Conservation (phyloP, 768 basidiomycete species). For the Porpolomopsis calyptriformis region DNA sequence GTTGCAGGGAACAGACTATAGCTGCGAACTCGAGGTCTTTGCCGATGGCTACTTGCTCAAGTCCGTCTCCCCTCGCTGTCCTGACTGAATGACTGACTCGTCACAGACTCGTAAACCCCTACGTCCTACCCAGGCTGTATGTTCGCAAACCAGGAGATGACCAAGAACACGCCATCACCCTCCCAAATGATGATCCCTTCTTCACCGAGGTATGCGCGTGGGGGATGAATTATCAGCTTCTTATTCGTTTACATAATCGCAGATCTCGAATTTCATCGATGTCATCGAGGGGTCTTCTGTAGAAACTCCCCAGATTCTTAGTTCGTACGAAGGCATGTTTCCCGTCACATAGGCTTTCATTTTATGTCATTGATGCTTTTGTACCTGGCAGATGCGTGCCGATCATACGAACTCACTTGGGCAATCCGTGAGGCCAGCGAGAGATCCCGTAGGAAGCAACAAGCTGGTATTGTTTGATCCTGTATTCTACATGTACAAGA, state of each 20-base stretch:
- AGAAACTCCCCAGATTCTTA: conserved; percentile 69
- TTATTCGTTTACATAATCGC: background rate
- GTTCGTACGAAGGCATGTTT: conserved; percentile 67
- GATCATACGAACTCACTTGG: conserved; percentile 89
- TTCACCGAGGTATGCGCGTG: conserved; percentile 54
- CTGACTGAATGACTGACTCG: background rate
- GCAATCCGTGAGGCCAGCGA: conserved; percentile 79
- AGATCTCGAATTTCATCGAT: conserved; percentile 77
- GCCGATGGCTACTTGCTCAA: conserved; percentile 88
- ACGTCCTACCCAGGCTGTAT: conserved; percentile 81
- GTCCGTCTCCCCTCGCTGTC: conserved; percentile 26
- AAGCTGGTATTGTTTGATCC: conserved; percentile 31
- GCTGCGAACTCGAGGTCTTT: conserved; percentile 88
- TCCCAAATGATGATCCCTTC: conserved; percentile 83
- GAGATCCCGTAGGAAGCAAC: conserved; percentile 43
- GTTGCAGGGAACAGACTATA: conserved; percentile 87
- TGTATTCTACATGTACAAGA: background rate
- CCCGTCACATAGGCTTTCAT: conserved; percentile 1
- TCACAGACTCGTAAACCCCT: conserved; percentile 79
- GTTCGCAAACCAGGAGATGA: conserved; percentile 80
- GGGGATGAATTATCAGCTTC: background rate
- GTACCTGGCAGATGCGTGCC: conserved; percentile 72
- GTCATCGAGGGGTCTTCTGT: conserved; percentile 70
- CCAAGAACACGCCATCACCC: conserved; percentile 55
- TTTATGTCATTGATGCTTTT: conserved; percentile 1